phyloP scores from a whole-genome alignment of 805 yeast species.

The Tetrapisispora phaffii region DNA sequence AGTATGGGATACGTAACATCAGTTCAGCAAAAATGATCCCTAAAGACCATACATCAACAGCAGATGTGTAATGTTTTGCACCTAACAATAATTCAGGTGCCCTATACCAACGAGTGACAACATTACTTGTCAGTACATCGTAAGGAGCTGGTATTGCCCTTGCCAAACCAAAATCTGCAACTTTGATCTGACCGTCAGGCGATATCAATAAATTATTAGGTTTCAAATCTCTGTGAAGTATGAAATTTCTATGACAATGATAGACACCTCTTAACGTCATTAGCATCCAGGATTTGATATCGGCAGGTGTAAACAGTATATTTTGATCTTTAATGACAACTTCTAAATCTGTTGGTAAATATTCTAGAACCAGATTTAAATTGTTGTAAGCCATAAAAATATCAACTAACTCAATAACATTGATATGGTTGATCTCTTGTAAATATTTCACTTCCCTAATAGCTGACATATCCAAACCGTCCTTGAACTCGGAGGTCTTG shows the following conservation, averaged over 20 bases:
- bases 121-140: slow-evolving; percentile 79
- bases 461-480: slow-evolving; percentile 96
- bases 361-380: slow-evolving; percentile 84
- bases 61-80: slow-evolving; percentile 77
- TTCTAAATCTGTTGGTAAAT: slow-evolving; percentile 85
- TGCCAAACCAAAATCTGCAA: slow-evolving; percentile 88
- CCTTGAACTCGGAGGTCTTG: slow-evolving; percentile 87
- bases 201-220: slow-evolving; percentile 85
- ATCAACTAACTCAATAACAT: slow-evolving; percentile 81
- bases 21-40: slow-evolving; percentile 94
- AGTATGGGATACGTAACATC: slow-evolving; percentile 88
- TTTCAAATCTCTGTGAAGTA: slow-evolving; percentile 86
- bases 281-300: slow-evolving; percentile 84
- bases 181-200: slow-evolving; percentile 77
- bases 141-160: slow-evolving; percentile 70
- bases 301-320: slow-evolving; percentile 71
- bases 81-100: slow-evolving; percentile 92
- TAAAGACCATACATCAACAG: slow-evolving; percentile 92
- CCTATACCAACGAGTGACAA: slow-evolving; percentile 95
- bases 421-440: slow-evolving; percentile 68
- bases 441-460: slow-evolving; percentile 83
- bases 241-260: slow-evolving; percentile 87
- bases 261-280: slow-evolving; percentile 93
- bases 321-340: slow-evolving; percentile 73
- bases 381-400: slow-evolving; percentile 61